Conservation (phyloP, 305 asterid species). For the Euphrasia arctica region DNA sequence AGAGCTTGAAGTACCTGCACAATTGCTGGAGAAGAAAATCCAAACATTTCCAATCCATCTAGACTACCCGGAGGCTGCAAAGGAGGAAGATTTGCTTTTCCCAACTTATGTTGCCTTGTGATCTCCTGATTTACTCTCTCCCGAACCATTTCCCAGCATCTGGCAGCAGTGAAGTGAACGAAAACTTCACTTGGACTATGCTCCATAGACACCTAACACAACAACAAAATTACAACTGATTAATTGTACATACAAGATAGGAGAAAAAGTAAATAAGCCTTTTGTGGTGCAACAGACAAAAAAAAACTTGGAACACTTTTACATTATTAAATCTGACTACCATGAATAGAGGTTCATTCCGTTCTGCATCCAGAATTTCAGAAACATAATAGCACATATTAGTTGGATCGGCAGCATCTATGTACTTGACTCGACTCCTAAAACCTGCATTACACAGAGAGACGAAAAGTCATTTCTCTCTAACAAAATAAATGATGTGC, state of each 20-base stretch:
- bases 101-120: slow-evolving; percentile 71
- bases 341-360: slow-evolving; percentile 79
- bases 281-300: no score
- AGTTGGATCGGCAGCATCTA: slow-evolving; percentile 72
- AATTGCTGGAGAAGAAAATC: slow-evolving; percentile 58
- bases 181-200: slow-evolving; percentile 75
- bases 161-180: slow-evolving; percentile 60
- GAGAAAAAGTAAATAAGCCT: no score
- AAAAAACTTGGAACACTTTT: no score
- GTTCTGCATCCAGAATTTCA: slow-evolving; percentile 81
- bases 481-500: no score
- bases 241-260: no score
- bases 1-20: slow-evolving; percentile 66
- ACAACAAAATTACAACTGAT: no score
- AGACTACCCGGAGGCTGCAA: slow-evolving; percentile 88
- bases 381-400: slow-evolving; percentile 76
- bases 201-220: slow-evolving; percentile 70
- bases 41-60: slow-evolving; percentile 40
- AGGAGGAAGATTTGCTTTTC: slow-evolving; percentile 73
- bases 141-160: slow-evolving; percentile 97
- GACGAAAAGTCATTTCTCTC: slow-evolving; percentile 20
- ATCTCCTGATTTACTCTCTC: slow-evolving; percentile 91
- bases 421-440: slow-evolving; percentile 82
- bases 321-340: slow-evolving; percentile 27
- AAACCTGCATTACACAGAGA: slow-evolving; percentile 66